Conservation (phyloP, 306 rosid species). For the Vigna hirtella region DNA sequence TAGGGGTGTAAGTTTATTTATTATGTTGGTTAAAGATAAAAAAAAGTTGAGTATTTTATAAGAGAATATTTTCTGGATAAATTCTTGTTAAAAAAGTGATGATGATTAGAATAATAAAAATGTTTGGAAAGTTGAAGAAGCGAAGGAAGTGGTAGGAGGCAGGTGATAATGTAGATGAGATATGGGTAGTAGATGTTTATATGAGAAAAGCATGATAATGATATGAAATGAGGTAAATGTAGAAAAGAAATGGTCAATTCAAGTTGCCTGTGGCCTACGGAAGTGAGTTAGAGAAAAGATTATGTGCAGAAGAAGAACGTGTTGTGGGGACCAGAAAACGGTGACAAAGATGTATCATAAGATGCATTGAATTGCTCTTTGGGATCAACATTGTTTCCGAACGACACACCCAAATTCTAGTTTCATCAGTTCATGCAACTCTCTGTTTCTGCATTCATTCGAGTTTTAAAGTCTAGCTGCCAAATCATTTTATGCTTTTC, state of each 20-base stretch:
- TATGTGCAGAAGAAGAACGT: constrained; percentile 27
- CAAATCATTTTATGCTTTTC: constrained; percentile 16
- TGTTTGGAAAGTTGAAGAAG: too few species aligned
- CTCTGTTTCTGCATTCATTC: not conserved
- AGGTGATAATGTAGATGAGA: too few species aligned
- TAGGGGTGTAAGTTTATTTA: too few species aligned
- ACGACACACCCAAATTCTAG: constrained; percentile 32
- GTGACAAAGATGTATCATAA: constrained; percentile 45
- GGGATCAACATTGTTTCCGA: constrained; percentile 12
- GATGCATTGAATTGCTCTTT: constrained; percentile 34
- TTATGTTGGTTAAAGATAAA: too few species aligned
- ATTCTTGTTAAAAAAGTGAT: too few species aligned
- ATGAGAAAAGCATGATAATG: not conserved
- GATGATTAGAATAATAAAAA: too few species aligned
- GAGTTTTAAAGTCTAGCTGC: not conserved
- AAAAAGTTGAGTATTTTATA: too few species aligned
- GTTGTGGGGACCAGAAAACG: constrained; percentile 41
- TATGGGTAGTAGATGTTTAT: not conserved
- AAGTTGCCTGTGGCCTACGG: constrained; percentile 43
- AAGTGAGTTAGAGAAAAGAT: constrained; percentile 13
- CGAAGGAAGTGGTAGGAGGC: too few species aligned
- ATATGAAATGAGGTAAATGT: constrained; percentile 13
- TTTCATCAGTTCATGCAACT: constrained; percentile 10
- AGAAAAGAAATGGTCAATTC: constrained; percentile 34
- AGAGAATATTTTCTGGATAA: too few species aligned